Evolutionary conservation across 2,329 filamentous ascomycete species (phyloP).

Genomic region (Ilyonectria sp.): DNA sequence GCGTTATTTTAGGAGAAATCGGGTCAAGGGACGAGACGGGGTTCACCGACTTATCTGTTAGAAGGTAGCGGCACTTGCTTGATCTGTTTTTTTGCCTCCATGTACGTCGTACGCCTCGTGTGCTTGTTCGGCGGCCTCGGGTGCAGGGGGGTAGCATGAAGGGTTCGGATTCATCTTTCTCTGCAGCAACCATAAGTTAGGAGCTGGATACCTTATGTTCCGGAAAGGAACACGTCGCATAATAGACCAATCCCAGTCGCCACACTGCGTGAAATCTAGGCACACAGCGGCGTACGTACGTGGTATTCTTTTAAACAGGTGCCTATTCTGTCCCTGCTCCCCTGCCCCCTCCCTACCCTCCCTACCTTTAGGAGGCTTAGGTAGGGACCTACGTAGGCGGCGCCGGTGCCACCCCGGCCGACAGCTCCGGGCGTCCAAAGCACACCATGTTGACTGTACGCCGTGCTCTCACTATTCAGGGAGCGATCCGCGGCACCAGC

Average conservation of each 20-base stretch:
- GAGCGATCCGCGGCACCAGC: neutral
- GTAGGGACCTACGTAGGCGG: constrained; percentile 20
- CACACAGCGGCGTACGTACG: constrained; percentile 19
- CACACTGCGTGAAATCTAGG: neutral
- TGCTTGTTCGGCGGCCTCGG: neutral
- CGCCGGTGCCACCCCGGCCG: constrained; percentile 26
- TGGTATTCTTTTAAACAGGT: constrained; percentile 3
- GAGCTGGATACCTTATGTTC: neutral
- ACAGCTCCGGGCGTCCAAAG: constrained; percentile 26
- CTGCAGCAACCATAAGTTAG: neutral
- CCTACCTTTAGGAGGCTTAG: too few species aligned
- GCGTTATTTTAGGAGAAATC: neutral
- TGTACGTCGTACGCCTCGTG: too few species aligned
- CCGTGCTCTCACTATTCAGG: neutral
- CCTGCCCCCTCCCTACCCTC: neutral
- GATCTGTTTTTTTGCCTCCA: too few species aligned
- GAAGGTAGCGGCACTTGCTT: neutral
- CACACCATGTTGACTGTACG: neutral
- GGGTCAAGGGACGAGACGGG: neutral
- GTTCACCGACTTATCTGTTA: neutral
- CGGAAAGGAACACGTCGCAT: neutral
- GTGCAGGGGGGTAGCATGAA: neutral
- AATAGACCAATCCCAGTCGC: neutral
- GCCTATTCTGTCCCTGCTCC: neutral
- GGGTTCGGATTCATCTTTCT: neutral